Evolutionary conservation across 2,329 filamentous ascomycete genomes (phyloP).

Genomic region (Alternaria gaisen): DNA sequence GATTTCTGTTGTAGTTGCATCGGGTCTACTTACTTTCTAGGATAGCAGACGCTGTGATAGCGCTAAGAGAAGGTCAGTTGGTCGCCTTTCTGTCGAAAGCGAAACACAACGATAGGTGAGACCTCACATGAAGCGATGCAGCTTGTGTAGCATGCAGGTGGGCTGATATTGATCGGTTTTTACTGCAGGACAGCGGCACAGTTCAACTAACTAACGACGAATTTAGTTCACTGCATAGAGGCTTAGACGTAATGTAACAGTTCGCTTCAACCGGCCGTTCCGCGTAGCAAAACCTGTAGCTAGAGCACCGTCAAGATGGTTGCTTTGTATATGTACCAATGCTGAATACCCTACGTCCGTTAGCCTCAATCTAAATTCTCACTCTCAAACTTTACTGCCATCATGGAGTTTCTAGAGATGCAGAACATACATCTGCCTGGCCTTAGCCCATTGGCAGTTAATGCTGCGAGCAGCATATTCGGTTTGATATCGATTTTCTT

Average conservation of each 20-base stretch:
- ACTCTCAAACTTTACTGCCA: neutral
- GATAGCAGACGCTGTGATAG: neutral
- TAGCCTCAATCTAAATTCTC: slow-evolving; percentile 7
- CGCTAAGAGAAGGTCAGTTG: slow-evolving; percentile 2
- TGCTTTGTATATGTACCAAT: slow-evolving; percentile 15
- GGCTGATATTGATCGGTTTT: slow-evolving; percentile 8
- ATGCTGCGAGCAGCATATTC: slow-evolving; percentile 20
- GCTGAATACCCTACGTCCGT: neutral
- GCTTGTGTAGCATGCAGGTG: slow-evolving; percentile 10
- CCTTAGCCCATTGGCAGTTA: slow-evolving; percentile 15
- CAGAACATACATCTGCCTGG: slow-evolving; percentile 8
- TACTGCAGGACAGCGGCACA: slow-evolving; percentile 20
- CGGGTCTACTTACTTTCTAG: slow-evolving; percentile 8
- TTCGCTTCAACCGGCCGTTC: slow-evolving; percentile 4
- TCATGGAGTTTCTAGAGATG: slow-evolving; percentile 13
- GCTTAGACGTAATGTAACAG: neutral
- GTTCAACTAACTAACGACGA: slow-evolving; percentile 7
- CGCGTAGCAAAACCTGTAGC: slow-evolving; percentile 3
- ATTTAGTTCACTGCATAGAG: slow-evolving; percentile 1
- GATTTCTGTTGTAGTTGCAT: slow-evolving; percentile 3
- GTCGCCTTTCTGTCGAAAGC: neutral
- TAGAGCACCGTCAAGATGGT: neutral
- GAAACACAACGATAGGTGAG: slow-evolving; percentile 3
- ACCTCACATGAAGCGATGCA: slow-evolving; percentile 1
- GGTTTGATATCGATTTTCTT: slow-evolving; percentile 22